Evolutionary conservation across 2,329 filamentous ascomycete species (phyloP), one percentile per base, ranked within the genome.

Genomic region (Colletotrichum godetiae): DNA sequence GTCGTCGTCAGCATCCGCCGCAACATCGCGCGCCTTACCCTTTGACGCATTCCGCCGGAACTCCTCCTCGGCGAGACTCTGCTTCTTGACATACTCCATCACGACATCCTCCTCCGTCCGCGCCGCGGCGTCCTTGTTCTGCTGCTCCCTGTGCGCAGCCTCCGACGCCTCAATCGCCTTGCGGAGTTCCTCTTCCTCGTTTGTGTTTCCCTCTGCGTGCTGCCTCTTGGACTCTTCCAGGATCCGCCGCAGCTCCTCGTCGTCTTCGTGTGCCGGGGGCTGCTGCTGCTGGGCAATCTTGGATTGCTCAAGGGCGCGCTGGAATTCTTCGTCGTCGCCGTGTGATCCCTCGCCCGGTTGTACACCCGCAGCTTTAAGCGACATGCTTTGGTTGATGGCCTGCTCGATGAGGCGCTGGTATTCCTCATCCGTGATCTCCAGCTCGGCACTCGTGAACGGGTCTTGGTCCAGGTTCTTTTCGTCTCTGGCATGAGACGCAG

Each of bases 61-160:
- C 79, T 91, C 86, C 76, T 92, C 91, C 82, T 96, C 94, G 0
- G 89, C 87, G 55, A 94, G 79, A 80, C 92, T 95, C 84, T 95
- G 92, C 84, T 91, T 93, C 86, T 92, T 93, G 53, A 95, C 88
- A 80, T 94, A 95, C 77, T 95, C 92, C 79, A 95, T 81, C 10
- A 95, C 89, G 71, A 93, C 90, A 68, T 94, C 90, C 79, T 95
- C 93, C 78, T 95, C 93, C 0, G 87, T 89, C 78, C 82, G 86
- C 67, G 84, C 80, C 49, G 80, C 82, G 60, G 81, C 80, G 46
- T 85, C 82, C 4, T 84, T 82, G 56, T 83, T 81, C 75, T 86
- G 77, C 66, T 88, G 81, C 42, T 85, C 80, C 65, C 81, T 80
- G 29, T 88, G 86, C 13, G 82, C 84, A 8, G 82, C 81, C 76